Percentiles rank a stretch among this genome's conserved stretches.
phyloP scores from a whole-genome alignment of 805 yeast genomes.

The Tetrapisispora iriomotensis region DNA sequence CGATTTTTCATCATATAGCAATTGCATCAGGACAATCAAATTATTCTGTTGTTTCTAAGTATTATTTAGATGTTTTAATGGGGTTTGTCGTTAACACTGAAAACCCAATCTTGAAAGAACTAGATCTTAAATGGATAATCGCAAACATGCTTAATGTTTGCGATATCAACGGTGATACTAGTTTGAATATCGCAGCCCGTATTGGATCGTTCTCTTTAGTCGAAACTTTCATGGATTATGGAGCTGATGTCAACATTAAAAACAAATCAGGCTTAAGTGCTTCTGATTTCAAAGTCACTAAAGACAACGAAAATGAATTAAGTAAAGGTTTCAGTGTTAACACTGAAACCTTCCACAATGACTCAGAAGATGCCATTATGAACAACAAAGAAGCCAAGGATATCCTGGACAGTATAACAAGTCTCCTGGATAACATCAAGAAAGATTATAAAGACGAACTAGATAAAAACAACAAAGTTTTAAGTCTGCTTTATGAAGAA shows the following conservation, averaged over 20 bases:
- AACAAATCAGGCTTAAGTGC: slow-evolving; percentile 86
- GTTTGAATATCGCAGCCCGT: slow-evolving; percentile 84
- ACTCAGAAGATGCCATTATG: not conserved
- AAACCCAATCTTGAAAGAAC: slow-evolving; percentile 39
- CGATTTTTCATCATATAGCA: slow-evolving; percentile 81
- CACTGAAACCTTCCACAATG: not conserved
- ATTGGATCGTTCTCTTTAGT: slow-evolving; percentile 75
- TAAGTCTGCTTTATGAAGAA: slow-evolving; percentile 43
- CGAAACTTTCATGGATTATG: slow-evolving; percentile 72
- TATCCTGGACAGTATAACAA: not conserved
- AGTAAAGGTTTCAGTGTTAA: not conserved
- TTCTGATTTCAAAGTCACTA: slow-evolving; percentile 61
- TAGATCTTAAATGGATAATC: slow-evolving; percentile 48
- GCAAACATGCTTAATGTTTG: slow-evolving; percentile 73
- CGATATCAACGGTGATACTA: slow-evolving; percentile 91
- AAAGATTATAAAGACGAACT: slow-evolving; percentile 52
- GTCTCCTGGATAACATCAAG: slow-evolving; percentile 39
- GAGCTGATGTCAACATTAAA: slow-evolving; percentile 71
- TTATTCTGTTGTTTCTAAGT: slow-evolving; percentile 60
- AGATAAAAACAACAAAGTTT: slow-evolving; percentile 39
- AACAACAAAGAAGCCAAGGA: slow-evolving; percentile 1
- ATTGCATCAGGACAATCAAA: slow-evolving; percentile 70
- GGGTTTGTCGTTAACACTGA: slow-evolving; percentile 60
- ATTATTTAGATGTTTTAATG: slow-evolving; percentile 59
- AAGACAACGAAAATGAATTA: not conserved